These are phyloP conservation scores for Fraxinus excelsior DNA, from an alignment of 257 asterid genomes.

Conservation along the genomic window DNA sequence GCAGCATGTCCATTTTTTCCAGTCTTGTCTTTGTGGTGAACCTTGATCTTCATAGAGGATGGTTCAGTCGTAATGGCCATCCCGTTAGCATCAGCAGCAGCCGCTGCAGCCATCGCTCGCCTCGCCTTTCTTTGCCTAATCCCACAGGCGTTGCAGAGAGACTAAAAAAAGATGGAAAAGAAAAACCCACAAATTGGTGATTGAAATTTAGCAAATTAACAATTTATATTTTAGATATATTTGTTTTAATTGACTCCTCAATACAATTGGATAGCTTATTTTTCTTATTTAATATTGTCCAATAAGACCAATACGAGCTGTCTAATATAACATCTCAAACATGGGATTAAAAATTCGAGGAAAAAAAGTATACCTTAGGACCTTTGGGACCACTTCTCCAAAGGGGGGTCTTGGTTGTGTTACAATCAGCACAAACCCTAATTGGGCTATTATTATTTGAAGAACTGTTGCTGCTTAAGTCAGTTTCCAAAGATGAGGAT, in stretches of 20 bases:
- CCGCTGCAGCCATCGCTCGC: constrained; percentile 80
- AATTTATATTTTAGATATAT: no score
- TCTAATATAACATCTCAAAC: not conserved
- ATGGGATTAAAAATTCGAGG: not conserved
- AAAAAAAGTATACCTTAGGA: constrained; percentile 62
- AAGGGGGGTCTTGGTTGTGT: constrained; percentile 95
- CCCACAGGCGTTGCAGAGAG: constrained; percentile 96
- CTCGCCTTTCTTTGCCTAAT: constrained; percentile 90
- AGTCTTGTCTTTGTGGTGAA: constrained; percentile 45
- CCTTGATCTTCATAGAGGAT: constrained; percentile 50
- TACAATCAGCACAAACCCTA: constrained; percentile 97
- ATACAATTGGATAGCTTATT: not conserved
- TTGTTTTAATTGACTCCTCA: no score
- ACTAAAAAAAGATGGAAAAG: constrained; percentile 33
- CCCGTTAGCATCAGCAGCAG: constrained; percentile 33
- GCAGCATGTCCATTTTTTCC: constrained; percentile 36
- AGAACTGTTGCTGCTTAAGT: constrained; percentile 57
- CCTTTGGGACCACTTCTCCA: constrained; percentile 99
- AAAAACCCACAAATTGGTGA: not conserved
- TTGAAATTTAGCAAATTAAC: not conserved
- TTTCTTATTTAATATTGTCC: no score
- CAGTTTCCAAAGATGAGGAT: constrained; percentile 50
- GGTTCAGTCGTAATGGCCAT: constrained; percentile 4
- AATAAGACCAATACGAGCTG: no score
- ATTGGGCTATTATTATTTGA: constrained; percentile 57